A percentile compares a stretch with the other conserved stretches of the same genome.
Evolutionary conservation across 2,329 filamentous ascomycete genomes (phyloP).

Genomic region (Colletotrichum acutatum): DNA sequence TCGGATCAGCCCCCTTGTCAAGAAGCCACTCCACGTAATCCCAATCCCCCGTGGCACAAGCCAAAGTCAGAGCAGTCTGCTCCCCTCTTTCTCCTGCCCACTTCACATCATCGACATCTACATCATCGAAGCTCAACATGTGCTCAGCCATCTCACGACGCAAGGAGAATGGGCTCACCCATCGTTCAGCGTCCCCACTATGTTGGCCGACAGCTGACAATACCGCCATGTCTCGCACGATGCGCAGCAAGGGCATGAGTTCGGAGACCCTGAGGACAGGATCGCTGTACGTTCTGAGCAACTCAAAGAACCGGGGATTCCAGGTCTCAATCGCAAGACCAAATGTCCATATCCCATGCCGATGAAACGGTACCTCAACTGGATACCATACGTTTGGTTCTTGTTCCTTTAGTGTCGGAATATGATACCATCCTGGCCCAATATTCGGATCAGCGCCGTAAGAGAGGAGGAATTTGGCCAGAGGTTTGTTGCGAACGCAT

Average conservation of each 20-base stretch:
- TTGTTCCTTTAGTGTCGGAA: neutral
- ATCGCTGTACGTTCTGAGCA: neutral
- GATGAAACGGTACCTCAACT: neutral
- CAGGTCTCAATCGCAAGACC: neutral
- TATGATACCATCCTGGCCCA: neutral
- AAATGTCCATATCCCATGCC: neutral
- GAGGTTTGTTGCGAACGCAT: neutral
- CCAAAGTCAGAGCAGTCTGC: neutral
- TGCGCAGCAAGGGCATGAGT: neutral
- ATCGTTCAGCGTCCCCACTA: neutral
- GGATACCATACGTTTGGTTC: neutral
- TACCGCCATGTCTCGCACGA: neutral
- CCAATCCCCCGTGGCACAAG: neutral
- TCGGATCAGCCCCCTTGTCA: neutral
- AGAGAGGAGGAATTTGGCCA: neutral
- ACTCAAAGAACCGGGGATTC: neutral
- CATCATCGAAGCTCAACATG: neutral
- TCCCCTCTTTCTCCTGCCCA: neutral
- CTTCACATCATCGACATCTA: neutral
- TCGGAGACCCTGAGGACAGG: neutral
- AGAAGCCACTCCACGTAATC: conserved; percentile 1
- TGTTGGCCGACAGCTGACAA: neutral
- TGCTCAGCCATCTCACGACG: neutral
- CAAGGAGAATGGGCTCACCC: neutral
- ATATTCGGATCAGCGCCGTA: conserved; percentile 7